Percentiles rank a stretch among this genome's conserved stretches.
phyloP scores from a whole-genome alignment of 139 green algal species.

The Ulvella scutata region DNA sequence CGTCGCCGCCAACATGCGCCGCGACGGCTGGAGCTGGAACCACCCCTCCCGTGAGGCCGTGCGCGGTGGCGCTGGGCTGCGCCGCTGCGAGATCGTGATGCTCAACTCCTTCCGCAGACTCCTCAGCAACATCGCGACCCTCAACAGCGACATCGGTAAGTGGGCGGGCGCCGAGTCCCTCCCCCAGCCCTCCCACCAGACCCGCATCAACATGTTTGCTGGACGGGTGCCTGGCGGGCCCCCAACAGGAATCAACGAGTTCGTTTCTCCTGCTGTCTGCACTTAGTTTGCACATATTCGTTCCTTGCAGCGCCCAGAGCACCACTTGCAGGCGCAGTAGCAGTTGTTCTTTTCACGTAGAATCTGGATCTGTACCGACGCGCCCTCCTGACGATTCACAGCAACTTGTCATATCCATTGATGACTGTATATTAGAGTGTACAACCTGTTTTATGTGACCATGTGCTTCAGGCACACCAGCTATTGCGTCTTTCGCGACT shows the following conservation, averaged over 20 bases:
- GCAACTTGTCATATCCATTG: no score
- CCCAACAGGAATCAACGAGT: neutral
- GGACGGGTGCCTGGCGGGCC: neutral
- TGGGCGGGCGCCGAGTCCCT: neutral
- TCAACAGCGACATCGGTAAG: slow-evolving; percentile 2
- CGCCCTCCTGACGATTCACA: no score
- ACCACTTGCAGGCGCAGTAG: no score
- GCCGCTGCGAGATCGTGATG: neutral
- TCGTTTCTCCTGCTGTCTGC: no score
- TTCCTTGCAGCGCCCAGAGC: no score
- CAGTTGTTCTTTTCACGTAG: no score
- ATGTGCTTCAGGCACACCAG: no score
- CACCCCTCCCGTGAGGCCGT: neutral
- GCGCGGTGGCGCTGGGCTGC: neutral
- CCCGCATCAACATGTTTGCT: neutral
- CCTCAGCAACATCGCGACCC: neutral
- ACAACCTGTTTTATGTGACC: no score
- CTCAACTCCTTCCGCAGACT: neutral
- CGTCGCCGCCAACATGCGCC: neutral
- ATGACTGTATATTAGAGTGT: no score
- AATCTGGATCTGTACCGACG: no score
- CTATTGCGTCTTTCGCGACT: no score
- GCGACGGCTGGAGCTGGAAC: neutral
- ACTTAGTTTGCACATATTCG: no score
- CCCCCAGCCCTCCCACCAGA: neutral